Conservation (phyloP, 1,284 basidiomycete species). For the Psilocybe mexicana region DNA sequence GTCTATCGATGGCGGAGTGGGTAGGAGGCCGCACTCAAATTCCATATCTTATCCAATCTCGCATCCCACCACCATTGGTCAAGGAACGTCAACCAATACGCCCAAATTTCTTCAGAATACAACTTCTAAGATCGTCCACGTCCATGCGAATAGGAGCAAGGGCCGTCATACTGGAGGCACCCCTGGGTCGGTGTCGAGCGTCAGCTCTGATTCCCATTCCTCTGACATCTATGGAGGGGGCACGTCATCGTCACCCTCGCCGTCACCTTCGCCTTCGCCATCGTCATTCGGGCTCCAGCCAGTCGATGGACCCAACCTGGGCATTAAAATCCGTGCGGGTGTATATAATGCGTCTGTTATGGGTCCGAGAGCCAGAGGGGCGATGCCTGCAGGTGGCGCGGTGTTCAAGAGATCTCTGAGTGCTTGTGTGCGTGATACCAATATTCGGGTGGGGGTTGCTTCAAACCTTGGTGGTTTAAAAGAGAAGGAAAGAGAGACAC, state of each 20-base stretch:
- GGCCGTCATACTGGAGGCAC: not conserved
- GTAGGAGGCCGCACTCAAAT: not conserved
- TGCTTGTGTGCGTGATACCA: constrained; percentile 62
- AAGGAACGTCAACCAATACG: too few relatives aligned
- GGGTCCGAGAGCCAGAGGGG: constrained; percentile 42
- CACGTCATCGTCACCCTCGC: constrained; percentile 39
- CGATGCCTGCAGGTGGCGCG: constrained; percentile 40
- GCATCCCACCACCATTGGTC: not conserved
- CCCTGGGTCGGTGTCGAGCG: not conserved
- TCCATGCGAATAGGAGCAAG: too few relatives aligned
- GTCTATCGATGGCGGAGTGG: not conserved
- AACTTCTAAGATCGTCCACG: too few relatives aligned
- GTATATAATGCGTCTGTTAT: constrained; percentile 55
- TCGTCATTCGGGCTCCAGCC: not conserved
- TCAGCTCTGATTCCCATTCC: not conserved
- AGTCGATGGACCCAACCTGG: not conserved
- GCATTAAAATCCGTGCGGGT: constrained; percentile 40
- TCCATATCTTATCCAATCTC: not conserved
- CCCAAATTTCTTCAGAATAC: too few relatives aligned
- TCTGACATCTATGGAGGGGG: constrained; percentile 48
- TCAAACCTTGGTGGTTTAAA: constrained; percentile 15
- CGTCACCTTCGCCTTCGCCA: constrained; percentile 27
- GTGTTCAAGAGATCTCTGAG: constrained; percentile 67
- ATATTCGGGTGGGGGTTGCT: constrained; percentile 14
- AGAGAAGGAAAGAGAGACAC: not conserved